phyloP scores from a whole-genome alignment of 768 basidiomycete genomes.

The Baorangia bicolor region DNA sequence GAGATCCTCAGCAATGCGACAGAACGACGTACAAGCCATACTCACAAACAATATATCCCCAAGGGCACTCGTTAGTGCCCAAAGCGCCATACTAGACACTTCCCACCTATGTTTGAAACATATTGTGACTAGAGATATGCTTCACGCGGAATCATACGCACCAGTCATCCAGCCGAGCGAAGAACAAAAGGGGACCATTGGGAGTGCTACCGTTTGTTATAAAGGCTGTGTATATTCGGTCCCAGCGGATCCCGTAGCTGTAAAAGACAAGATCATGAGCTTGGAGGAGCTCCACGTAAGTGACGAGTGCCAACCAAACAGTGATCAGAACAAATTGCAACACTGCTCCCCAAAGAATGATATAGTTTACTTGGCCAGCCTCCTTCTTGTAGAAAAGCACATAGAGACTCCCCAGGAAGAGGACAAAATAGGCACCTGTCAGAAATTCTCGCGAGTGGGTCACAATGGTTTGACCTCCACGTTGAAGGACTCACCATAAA shows the following conservation, averaged over 20 bases:
- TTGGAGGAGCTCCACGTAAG: not conserved
- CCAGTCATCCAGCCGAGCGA: conserved; percentile 1
- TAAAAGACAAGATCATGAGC: not conserved
- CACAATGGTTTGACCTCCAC: not conserved
- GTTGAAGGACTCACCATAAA: not conserved
- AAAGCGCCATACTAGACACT: conserved; percentile 1
- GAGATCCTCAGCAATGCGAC: not conserved
- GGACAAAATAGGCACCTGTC: conserved; percentile 5
- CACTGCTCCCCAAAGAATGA: not conserved
- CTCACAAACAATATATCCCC: conserved; percentile 9
- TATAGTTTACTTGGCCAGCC: not conserved
- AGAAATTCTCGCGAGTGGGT: not conserved
- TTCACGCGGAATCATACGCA: not conserved
- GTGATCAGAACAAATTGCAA: conserved; percentile 10
- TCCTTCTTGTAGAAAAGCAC: not conserved
- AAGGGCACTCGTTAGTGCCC: conserved; percentile 2
- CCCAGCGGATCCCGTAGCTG: conserved; percentile 9
- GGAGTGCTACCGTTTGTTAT: conserved; percentile 3
- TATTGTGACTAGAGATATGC: not conserved
- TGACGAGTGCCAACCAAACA: not conserved
- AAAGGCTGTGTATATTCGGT: conserved; percentile 5
- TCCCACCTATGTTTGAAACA: conserved; percentile 4
- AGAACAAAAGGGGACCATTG: conserved; percentile 1
- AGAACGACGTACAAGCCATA: not conserved
- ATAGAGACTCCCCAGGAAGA: conserved; percentile 7